phyloP scores from a whole-genome alignment of 495 filamentous ascomycete species.

The Bombardia bombarda region DNA sequence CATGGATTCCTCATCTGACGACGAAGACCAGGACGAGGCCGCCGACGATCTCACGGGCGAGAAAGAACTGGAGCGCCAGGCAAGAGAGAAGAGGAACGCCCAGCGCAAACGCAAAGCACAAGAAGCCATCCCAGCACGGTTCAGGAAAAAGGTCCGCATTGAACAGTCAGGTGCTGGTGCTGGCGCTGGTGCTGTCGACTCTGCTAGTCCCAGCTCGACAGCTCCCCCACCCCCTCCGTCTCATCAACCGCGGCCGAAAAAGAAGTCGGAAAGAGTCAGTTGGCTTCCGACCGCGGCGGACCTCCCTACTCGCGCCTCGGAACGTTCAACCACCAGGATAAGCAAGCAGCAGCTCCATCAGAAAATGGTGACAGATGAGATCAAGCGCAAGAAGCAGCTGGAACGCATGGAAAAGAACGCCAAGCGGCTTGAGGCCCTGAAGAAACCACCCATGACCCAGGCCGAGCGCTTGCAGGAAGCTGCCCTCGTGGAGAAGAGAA shows the following conservation, averaged over 20 bases:
- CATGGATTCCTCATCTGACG: conserved; percentile 76
- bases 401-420: conserved; percentile 84
- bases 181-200: conserved; percentile 2
- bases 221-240: conserved; percentile 8
- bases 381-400: conserved; percentile 67
- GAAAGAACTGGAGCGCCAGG: conserved; percentile 55
- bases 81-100: conserved; percentile 38
- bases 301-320: conserved; percentile 72
- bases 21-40: conserved; percentile 68
- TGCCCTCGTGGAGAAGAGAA: conserved; percentile 70
- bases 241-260: conserved; percentile 61
- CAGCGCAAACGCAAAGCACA: conserved; percentile 73
- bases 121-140: conserved; percentile 43
- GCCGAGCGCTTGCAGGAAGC: conserved; percentile 80
- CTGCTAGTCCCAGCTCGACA: conserved; percentile 41
- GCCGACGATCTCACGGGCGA: conserved; percentile 63
- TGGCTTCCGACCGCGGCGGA: conserved; percentile 80
- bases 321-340: conserved; percentile 70
- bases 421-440: conserved; percentile 63
- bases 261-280: conserved; percentile 85
- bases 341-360: conserved; percentile 78
- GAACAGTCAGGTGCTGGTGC: conserved; percentile 27
- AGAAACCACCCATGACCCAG: conserved; percentile 78
- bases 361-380: conserved; percentile 75
- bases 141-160: conserved; percentile 49